Evolutionary conservation across 2,329 filamentous ascomycete species (phyloP).

Genomic region (Alternaria arbusti): DNA sequence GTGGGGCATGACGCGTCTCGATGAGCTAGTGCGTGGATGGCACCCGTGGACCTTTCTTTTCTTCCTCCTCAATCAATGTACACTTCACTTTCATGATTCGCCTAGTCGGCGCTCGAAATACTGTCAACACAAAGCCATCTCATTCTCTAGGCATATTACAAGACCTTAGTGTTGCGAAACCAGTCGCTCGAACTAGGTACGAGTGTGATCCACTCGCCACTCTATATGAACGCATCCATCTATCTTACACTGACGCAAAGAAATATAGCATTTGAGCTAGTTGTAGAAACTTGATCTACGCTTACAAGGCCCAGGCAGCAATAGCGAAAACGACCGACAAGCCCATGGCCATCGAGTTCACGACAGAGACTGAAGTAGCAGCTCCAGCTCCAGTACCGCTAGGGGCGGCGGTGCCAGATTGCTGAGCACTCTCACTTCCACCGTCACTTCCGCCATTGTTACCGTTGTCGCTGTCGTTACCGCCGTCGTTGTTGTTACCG

Average conservation of each 20-base stretch:
- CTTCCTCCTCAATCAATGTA: background rate
- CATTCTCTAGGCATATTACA: slow-evolving; percentile 8
- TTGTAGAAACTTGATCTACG: background rate
- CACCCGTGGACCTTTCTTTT: background rate
- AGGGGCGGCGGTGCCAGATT: background rate
- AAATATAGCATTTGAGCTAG: background rate
- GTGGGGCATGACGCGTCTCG: slow-evolving; percentile 14
- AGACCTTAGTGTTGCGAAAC: slow-evolving; percentile 4
- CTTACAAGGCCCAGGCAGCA: slow-evolving; percentile 33
- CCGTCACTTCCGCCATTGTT: background rate
- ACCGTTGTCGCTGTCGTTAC: background rate
- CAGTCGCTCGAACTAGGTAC: slow-evolving; percentile 4
- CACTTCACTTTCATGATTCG: background rate
- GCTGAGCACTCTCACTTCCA: background rate
- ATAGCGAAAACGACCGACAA: slow-evolving; percentile 35
- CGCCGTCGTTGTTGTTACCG: slow-evolving; percentile 2
- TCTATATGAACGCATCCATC: slow-evolving; percentile 1
- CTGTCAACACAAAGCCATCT: background rate
- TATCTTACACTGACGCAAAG: slow-evolving; percentile 2
- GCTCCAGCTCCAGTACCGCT: slow-evolving; percentile 15
- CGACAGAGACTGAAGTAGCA: slow-evolving; percentile 20
- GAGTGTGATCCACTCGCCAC: background rate
- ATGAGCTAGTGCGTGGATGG: background rate
- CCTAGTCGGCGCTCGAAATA: background rate
- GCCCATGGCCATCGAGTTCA: slow-evolving; percentile 33